phyloP scores from a whole-genome alignment of 805 yeast genomes.

The Saccharomyces paradoxus region DNA sequence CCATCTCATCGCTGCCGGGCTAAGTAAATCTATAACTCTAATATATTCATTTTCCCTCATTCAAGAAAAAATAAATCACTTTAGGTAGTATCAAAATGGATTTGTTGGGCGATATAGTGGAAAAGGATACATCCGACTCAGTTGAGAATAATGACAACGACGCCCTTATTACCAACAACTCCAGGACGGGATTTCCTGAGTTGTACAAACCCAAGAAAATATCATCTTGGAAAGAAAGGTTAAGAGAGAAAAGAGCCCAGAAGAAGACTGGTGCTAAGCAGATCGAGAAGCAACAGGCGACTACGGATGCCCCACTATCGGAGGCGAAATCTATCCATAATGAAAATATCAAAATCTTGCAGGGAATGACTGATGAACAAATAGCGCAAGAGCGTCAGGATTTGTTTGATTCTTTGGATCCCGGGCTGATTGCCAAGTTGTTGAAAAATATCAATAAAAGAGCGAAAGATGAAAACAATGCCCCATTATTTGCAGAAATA shows the following conservation, averaged over 20 bases:
- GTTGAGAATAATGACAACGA: slow-evolving; percentile 1
- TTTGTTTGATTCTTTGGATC: slow-evolving; percentile 57
- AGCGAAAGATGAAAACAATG: slow-evolving; percentile 35
- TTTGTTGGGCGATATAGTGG: slow-evolving; percentile 65
- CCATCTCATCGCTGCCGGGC: neutral
- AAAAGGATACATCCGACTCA: slow-evolving; percentile 38
- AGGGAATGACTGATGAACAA: slow-evolving; percentile 58
- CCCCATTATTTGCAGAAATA: slow-evolving; percentile 31
- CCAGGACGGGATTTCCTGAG: slow-evolving; percentile 27
- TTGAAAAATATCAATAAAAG: slow-evolving; percentile 50
- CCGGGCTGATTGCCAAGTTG: slow-evolving; percentile 52
- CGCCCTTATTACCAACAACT: neutral
- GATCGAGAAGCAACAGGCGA: slow-evolving; percentile 12
- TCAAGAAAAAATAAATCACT: neutral
- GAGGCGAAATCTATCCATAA: slow-evolving; percentile 70
- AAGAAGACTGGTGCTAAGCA: slow-evolving; percentile 2
- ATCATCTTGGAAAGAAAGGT: slow-evolving; percentile 44
- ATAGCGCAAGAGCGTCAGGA: slow-evolving; percentile 58
- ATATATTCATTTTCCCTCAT: neutral
- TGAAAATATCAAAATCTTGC: slow-evolving; percentile 59
- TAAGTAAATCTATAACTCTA: neutral
- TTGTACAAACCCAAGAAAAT: slow-evolving; percentile 32
- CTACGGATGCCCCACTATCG: slow-evolving; percentile 22
- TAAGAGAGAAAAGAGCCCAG: slow-evolving; percentile 30
- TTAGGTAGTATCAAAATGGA: slow-evolving; percentile 39